A percentile compares a stretch with the other conserved stretches of the same genome.
Conservation (phyloP, 1,139 yeast species). For the Protomyces gravidus region DNA sequence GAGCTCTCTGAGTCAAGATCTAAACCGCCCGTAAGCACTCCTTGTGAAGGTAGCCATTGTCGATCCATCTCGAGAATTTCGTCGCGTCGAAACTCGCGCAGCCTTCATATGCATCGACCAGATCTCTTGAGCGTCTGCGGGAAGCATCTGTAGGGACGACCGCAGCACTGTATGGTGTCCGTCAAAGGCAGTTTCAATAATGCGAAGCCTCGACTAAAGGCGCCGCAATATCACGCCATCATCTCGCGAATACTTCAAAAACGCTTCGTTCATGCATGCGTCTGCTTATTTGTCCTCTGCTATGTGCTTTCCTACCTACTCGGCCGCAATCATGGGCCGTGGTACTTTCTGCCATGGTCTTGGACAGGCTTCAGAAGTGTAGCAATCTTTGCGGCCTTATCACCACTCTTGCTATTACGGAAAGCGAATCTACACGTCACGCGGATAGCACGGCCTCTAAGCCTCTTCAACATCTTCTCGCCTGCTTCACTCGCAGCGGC, state of each 20-base stretch:
- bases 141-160: no score
- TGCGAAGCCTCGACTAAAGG: not conserved
- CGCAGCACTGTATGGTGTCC: conserved; percentile 10
- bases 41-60: no score
- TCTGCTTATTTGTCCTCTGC: conserved; percentile 4
- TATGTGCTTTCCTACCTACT: not conserved
- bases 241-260: conserved; percentile 15
- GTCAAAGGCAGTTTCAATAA: conserved; percentile 16
- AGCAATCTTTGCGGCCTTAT: conserved; percentile 3
- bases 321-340: not conserved
- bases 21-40: no score
- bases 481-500: not conserved
- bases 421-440: conserved; percentile 20
- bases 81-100: no score
- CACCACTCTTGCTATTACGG: conserved; percentile 5
- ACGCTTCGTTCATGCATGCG: conserved; percentile 19
- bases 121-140: no score
- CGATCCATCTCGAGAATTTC: no score
- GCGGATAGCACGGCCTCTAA: not conserved
- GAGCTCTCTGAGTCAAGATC: no score
- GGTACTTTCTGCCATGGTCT: conserved; percentile 18
- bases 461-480: not conserved
- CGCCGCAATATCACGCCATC: conserved; percentile 6
- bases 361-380: conserved; percentile 16
- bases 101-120: no score